phyloP scores from a whole-genome alignment of 192 early-diverging fungal genomes.

The Backusella australiensis region DNA sequence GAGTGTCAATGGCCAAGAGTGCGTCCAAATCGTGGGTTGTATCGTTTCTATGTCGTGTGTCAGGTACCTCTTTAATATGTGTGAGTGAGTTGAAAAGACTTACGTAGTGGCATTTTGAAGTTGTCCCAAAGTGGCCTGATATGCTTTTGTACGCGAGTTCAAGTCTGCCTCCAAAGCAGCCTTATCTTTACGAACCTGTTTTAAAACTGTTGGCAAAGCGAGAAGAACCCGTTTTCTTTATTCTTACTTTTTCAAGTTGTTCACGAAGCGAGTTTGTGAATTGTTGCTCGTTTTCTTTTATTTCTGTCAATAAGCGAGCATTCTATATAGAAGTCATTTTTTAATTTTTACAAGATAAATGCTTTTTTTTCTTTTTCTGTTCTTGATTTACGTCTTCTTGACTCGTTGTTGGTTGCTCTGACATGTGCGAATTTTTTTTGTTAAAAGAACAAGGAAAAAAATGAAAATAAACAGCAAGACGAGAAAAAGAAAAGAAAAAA shows the following conservation, averaged over 20 bases:
- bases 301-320: conserved; percentile 14
- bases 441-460: neutral
- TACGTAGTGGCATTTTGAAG: conserved; percentile 11
- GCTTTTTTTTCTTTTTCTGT: no score
- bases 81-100: neutral
- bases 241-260: conserved; percentile 30
- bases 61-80: no score
- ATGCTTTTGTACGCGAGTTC: conserved; percentile 26
- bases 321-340: neutral
- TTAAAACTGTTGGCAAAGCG: neutral
- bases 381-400: neutral
- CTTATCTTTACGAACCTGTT: conserved; percentile 34
- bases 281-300: conserved; percentile 19
- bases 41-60: neutral
- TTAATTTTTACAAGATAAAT: neutral
- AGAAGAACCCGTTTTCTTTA: neutral
- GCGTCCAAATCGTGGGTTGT: neutral
- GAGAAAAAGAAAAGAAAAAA: neutral
- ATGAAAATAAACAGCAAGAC: neutral
- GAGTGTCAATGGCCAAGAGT: neutral
- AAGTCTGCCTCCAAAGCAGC: conserved; percentile 33
- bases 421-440: neutral
- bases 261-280: conserved; percentile 25
- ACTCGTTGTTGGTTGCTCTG: neutral
- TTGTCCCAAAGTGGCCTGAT: conserved; percentile 17